Base-by-base conservation (phyloP, 2,329 filamentous ascomycete species). In the Fusarium tuaranense region DNA sequence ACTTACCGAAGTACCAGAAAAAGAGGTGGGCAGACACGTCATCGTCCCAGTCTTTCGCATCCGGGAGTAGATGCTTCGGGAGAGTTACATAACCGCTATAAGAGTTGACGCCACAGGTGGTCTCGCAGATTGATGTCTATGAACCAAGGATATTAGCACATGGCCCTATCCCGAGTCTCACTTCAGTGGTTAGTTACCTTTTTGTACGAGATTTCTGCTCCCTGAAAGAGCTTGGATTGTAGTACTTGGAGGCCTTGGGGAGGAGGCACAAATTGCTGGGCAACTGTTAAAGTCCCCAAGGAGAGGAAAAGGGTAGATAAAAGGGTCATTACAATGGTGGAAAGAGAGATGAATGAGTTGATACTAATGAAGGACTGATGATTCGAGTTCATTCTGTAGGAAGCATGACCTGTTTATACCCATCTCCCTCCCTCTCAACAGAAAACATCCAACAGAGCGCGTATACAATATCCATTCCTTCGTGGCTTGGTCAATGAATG, bases 1-100 rank as follows among this genome's bases (percentile, higher is more conserved):
- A 14, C 72, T 22, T 64, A 79, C 77, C 72, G 44, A 87, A 82
- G 65, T 84, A 86, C 85, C 84, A 87, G 78, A 86, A 86, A 72
- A 86, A 87, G 12, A 86, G 71, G 65, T 84, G 65, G 0, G 68
- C 77, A 20, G 63, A 55, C 27, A 70, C 36, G 2, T 68, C 48
- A 12, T 76, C 66, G 14, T 72, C 53, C 72, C 72, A 76, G 12
- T 60, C 64, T 41, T 30, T 22, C 4, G 71, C 73, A n/a, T 77
- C 80, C 5, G 86, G 81, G 7, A 80, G 71, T 5, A 78, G 60
- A 20, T 69, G 30, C 36, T 69, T 75, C 1, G 78, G 78, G 1
- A 79, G 57, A 1, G 68, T 72, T 5, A 79, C 69, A 30, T 78
- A 79, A 13, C 78, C 78, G 16, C 69, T 73, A 46, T 78, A 79